Evolutionary conservation across 352 stramenopile genomes (phyloP).

Genomic region (Pythium guiyangense): DNA sequence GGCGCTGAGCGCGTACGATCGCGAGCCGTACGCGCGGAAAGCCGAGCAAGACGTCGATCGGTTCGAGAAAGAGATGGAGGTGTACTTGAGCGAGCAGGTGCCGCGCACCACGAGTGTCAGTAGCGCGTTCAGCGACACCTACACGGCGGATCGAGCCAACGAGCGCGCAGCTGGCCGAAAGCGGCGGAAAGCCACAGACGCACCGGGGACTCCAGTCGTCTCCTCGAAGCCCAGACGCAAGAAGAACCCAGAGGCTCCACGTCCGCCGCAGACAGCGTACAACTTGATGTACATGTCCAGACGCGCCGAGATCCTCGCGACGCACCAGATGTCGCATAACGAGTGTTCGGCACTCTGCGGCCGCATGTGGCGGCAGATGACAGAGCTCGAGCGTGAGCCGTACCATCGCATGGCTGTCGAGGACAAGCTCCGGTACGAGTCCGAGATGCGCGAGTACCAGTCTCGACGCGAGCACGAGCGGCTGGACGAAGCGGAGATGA

Average conservation of each 20-base stretch:
- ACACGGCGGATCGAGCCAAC: neutral
- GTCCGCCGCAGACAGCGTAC: slow-evolving; percentile 42
- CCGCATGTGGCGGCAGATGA: slow-evolving; percentile 57
- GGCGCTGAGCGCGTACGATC: slow-evolving; percentile 24
- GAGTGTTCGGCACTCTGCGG: slow-evolving; percentile 57
- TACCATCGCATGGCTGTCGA: slow-evolving; percentile 51
- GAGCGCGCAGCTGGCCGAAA: slow-evolving; percentile 10
- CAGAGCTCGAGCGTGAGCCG: slow-evolving; percentile 33
- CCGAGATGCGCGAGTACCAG: slow-evolving; percentile 28
- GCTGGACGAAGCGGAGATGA: slow-evolving; percentile 10
- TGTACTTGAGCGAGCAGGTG: slow-evolving; percentile 11
- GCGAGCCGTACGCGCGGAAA: slow-evolving; percentile 25
- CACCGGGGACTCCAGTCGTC: neutral
- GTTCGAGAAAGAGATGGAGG: slow-evolving; percentile 50
- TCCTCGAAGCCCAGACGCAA: slow-evolving; percentile 11
- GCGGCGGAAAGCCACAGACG: slow-evolving; percentile 7
- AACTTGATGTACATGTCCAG: slow-evolving; percentile 66
- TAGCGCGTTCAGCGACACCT: slow-evolving; percentile 1
- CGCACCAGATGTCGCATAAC: slow-evolving; percentile 64
- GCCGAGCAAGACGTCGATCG: slow-evolving; percentile 39
- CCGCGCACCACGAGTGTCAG: neutral
- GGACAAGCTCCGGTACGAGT: slow-evolving; percentile 45
- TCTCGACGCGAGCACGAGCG: slow-evolving; percentile 10
- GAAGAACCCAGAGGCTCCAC: slow-evolving; percentile 22
- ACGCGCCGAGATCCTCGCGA: slow-evolving; percentile 39